Conservation (phyloP, 495 filamentous ascomycete genomes). For the Lophium mytilinum region DNA sequence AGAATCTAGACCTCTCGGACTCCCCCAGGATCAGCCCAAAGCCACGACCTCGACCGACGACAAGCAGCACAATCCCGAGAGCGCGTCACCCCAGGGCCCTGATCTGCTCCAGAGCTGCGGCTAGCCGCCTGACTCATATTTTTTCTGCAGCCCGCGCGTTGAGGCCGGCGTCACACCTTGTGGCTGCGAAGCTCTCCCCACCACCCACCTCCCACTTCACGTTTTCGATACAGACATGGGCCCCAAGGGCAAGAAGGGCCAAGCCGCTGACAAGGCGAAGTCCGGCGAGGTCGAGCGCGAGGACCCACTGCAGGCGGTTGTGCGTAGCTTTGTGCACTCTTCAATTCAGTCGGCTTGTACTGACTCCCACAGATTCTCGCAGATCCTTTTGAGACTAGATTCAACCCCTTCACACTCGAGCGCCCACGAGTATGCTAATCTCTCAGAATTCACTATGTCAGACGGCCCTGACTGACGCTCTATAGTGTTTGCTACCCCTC, state of each 20-base stretch:
- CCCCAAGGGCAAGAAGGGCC: constrained; percentile 50
- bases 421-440: constrained; percentile 64
- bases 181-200: no score
- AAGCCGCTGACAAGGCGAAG: constrained; percentile 54
- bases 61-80: no score
- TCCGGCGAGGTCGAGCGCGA: constrained; percentile 60
- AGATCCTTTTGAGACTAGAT: constrained; percentile 88
- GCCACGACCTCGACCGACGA: not conserved
- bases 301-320: constrained; percentile 84
- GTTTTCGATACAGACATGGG: constrained; percentile 29
- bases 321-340: constrained; percentile 36
- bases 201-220: not conserved
- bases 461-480: constrained; percentile 13
- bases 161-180: no score
- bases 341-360: not conserved
- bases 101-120: no score
- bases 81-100: no score
- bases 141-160: no score
- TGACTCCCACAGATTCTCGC: constrained; percentile 49
- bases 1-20: not conserved
- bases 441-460: not conserved
- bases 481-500: constrained; percentile 83
- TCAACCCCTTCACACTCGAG: constrained; percentile 82
- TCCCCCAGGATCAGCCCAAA: not conserved
- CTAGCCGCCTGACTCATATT: no score